Evolutionary conservation across 225 moss, liverwort and hornwort genomes (phyloP).

Genomic region (Climacium dendroides): DNA sequence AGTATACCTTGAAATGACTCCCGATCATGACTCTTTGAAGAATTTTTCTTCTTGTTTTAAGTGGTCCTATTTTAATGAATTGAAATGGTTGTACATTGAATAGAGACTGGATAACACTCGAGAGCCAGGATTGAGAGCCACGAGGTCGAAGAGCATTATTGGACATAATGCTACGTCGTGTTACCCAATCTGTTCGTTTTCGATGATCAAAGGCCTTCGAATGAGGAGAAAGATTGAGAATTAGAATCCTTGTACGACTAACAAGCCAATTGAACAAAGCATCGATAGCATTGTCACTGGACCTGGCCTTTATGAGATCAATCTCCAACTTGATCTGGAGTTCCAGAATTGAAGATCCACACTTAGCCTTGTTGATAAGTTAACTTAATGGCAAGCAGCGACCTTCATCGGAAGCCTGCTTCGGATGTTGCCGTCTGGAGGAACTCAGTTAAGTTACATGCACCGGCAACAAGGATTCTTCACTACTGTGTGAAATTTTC

Average conservation of each 20-base stretch:
- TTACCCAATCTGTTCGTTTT: neutral
- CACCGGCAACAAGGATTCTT: neutral
- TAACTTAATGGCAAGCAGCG: no score
- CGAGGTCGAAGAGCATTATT: neutral
- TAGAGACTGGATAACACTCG: neutral
- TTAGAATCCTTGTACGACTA: neutral
- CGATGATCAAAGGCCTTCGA: neutral
- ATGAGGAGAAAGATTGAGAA: neutral
- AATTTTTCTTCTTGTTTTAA: neutral
- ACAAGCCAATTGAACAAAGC: no score
- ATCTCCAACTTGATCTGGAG: neutral
- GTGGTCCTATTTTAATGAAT: neutral
- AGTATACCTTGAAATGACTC: neutral
- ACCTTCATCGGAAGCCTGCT: neutral
- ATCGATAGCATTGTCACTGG: neutral
- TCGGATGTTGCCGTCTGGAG: neutral
- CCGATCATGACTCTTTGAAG: neutral
- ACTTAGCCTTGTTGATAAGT: neutral
- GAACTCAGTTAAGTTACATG: neutral
- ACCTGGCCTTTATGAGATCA: neutral
- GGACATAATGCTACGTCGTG: neutral
- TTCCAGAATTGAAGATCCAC: neutral
- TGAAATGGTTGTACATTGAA: neutral
- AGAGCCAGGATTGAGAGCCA: neutral
- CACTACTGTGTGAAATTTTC: neutral